Percentiles rank a stretch among this genome's conserved stretches.
These are phyloP conservation scores for Suhomyces sp. DNA, from an alignment of 805 yeast species.

Conservation along the genomic window DNA sequence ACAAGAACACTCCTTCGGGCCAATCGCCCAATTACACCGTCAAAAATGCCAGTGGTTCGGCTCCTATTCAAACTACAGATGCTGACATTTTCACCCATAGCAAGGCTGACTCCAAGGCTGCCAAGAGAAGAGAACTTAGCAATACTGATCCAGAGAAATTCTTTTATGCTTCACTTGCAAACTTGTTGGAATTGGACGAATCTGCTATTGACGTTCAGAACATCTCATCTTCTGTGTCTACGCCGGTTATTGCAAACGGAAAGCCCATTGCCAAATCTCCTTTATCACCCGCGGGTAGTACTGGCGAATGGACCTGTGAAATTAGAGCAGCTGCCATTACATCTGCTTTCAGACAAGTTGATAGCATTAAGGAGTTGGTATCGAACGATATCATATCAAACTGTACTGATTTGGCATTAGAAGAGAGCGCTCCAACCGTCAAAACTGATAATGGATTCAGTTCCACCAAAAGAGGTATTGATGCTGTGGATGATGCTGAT, in stretches of 20 bases:
- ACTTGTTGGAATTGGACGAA: constrained; percentile 46
- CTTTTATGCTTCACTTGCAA: constrained; percentile 50
- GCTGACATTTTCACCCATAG: constrained; percentile 22
- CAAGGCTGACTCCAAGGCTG: constrained; percentile 40
- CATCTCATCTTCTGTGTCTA: constrained; percentile 13
- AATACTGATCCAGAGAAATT: constrained; percentile 45
- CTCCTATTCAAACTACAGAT: constrained; percentile 10
- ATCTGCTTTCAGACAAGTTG: constrained; percentile 46
- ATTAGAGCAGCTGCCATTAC: constrained; percentile 44
- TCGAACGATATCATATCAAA: constrained; percentile 14
- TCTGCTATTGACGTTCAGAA: constrained; percentile 25
- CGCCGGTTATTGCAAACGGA: constrained; percentile 16
- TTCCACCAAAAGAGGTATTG: constrained; percentile 20
- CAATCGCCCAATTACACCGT: constrained; percentile 31
- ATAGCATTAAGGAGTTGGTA: constrained; percentile 33
- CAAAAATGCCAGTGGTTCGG: constrained; percentile 4
- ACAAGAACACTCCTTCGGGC: constrained; percentile 40
- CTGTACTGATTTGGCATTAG: constrained; percentile 1
- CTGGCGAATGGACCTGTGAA: constrained; percentile 41
- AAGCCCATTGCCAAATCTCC: constrained; percentile 28
- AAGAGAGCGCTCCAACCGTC: neutral
- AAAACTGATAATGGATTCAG: neutral
- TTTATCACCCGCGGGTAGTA: constrained; percentile 31
- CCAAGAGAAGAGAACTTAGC: constrained; percentile 46
- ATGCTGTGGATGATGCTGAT: constrained; percentile 21